These are phyloP conservation scores for Phytophthora europaea DNA, from an alignment of 352 stramenopile genomes.

Conservation along the genomic window DNA sequence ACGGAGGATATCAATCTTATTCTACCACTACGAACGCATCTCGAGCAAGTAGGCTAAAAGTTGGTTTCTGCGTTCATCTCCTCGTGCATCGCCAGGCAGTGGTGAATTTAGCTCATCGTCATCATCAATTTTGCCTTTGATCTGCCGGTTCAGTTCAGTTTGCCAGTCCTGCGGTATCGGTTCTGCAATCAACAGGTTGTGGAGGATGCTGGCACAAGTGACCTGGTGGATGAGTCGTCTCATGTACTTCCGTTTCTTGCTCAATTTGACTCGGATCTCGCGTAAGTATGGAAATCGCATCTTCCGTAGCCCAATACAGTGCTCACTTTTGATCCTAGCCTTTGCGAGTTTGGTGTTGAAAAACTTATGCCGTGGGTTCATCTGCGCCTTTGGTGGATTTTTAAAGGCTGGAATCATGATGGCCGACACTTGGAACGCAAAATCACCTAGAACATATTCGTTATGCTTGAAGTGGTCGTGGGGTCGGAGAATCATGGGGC, in stretches of 20 bases:
- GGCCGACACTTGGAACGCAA: constrained; percentile 24
- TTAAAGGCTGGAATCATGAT: constrained; percentile 37
- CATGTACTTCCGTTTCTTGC: constrained; percentile 30
- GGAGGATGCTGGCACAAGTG: constrained; percentile 26
- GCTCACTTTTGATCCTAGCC: constrained; percentile 34
- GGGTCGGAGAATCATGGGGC: constrained; percentile 4
- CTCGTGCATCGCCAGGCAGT: constrained; percentile 8
- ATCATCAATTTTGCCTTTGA: constrained; percentile 7
- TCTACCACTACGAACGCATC: constrained; percentile 10
- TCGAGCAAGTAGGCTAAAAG: constrained; percentile 25
- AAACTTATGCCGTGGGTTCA: constrained; percentile 19
- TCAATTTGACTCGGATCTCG: constrained; percentile 17
- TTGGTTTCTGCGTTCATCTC: constrained; percentile 12
- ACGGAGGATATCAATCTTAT: constrained; percentile 18
- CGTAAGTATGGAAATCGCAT: constrained; percentile 35
- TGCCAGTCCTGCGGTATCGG: constrained; percentile 18
- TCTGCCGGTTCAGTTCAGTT: background rate
- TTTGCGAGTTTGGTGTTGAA: constrained; percentile 34
- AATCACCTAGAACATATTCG: constrained; percentile 35
- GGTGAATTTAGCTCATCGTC: constrained; percentile 27
- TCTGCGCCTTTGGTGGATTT: constrained; percentile 8
- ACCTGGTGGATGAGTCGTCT: constrained; percentile 24
- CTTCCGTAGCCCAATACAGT: constrained; percentile 36
- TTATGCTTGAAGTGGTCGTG: constrained; percentile 18
- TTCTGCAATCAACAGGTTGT: constrained; percentile 32